Evolutionary conservation across 768 basidiomycete species (phyloP).

Genomic region (Russula emetica): DNA sequence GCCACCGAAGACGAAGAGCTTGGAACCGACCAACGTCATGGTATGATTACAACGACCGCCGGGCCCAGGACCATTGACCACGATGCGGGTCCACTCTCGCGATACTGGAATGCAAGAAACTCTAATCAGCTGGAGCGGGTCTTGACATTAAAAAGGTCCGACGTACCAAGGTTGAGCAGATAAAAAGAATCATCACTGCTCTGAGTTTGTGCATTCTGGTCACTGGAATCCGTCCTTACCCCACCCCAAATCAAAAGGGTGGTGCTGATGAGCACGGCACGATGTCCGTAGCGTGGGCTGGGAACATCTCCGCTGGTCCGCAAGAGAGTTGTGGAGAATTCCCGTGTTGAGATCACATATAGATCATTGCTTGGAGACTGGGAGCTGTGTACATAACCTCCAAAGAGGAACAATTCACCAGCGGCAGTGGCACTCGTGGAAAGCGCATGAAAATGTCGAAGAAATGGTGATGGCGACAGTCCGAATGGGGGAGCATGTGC

Average conservation of each 20-base stretch:
- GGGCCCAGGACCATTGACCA: conserved; percentile 71
- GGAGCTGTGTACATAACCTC: conserved; percentile 85
- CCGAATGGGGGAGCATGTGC: too few relatives aligned
- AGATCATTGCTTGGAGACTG: conserved; percentile 77
- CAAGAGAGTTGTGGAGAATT: conserved; percentile 75
- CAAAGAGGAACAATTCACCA: conserved; percentile 94
- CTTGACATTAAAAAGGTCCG: conserved; percentile 4
- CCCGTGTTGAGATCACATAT: conserved; percentile 76
- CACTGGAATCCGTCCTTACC: conserved; percentile 84
- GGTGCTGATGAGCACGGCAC: conserved; percentile 87
- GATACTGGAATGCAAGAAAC: conserved; percentile 51
- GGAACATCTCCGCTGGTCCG: conserved; percentile 89
- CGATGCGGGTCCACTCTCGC: conserved; percentile 90
- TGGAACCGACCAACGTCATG: conserved; percentile 85
- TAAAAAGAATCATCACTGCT: conserved; percentile 90
- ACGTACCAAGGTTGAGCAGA: conserved; percentile 86
- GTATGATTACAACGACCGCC: conserved; percentile 92
- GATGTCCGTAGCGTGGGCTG: conserved; percentile 81
- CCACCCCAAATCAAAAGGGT: conserved; percentile 93
- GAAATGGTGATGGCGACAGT: conserved; percentile 78
- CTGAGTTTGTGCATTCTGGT: conserved; percentile 54
- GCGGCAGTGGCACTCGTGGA: conserved; percentile 67
- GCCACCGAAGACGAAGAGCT: conserved; percentile 93
- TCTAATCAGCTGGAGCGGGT: background rate
- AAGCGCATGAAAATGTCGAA: conserved; percentile 90